A percentile compares a stretch with the other conserved stretches of the same genome.
Evolutionary conservation across 768 basidiomycete genomes (phyloP).

Genomic region (Cubamyces lactineus): DNA sequence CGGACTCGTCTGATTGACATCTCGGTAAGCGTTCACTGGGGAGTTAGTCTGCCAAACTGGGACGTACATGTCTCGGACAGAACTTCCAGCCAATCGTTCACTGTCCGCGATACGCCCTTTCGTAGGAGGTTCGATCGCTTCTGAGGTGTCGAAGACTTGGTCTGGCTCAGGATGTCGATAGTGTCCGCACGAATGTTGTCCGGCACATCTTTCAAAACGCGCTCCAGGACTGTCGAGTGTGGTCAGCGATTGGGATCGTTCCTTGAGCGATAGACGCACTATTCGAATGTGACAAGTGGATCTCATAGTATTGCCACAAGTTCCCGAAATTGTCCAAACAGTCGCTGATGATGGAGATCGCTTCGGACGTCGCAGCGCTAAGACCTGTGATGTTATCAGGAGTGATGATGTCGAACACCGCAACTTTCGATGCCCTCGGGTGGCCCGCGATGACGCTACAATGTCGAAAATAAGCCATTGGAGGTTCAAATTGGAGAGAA

Average conservation of each 20-base stretch:
- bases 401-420: conserved; percentile 84
- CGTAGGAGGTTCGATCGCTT: conserved; percentile 71
- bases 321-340: conserved; percentile 75
- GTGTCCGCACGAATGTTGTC: conserved; percentile 56
- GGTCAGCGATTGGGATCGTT: too few species aligned
- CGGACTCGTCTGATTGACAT: conserved; percentile 55
- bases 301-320: conserved; percentile 66
- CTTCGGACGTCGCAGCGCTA: conserved; percentile 72
- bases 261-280: conserved; percentile 47
- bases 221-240: conserved; percentile 59
- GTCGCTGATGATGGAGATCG: conserved; percentile 68
- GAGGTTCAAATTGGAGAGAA: conserved; percentile 1
- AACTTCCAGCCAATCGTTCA: conserved; percentile 75
- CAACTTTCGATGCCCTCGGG: conserved; percentile 72
- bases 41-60: not conserved
- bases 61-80: conserved; percentile 50
- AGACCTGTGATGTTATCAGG: conserved; percentile 67
- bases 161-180: conserved; percentile 65
- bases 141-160: conserved; percentile 66
- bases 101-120: conserved; percentile 66
- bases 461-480: not conserved
- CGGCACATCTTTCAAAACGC: conserved; percentile 64
- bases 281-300: conserved; percentile 77
- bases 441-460: conserved; percentile 69
- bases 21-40: not conserved